These are phyloP conservation scores for Leptographium radiaticola DNA, from an alignment of 2,329 filamentous ascomycete species.

Conservation along the genomic window DNA sequence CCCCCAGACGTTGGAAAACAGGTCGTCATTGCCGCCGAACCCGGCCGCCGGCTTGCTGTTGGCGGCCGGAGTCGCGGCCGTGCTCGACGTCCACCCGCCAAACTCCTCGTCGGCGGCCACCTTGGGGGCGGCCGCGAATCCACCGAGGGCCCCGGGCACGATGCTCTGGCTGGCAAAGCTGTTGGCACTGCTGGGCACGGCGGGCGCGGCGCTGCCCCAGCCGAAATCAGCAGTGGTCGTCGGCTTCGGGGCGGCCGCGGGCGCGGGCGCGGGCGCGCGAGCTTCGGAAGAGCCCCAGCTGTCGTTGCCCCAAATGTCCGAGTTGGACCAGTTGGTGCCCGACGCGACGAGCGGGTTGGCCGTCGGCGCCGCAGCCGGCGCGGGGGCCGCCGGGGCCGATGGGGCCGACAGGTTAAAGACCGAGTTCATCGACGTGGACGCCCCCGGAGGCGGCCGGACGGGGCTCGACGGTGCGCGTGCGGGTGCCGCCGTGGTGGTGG, in stretches of 20 bases:
- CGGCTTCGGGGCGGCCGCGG: neutral
- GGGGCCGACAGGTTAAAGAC: slow-evolving; percentile 65
- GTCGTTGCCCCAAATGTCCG: slow-evolving; percentile 77
- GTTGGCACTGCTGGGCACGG: neutral
- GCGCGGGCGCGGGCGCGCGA: slow-evolving; percentile 36
- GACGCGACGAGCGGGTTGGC: slow-evolving; percentile 21
- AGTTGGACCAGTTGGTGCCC: slow-evolving; percentile 26
- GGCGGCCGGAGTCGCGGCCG: slow-evolving; percentile 23
- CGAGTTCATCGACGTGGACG: slow-evolving; percentile 34
- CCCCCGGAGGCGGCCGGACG: slow-evolving; percentile 25
- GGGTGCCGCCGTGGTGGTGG: slow-evolving; percentile 21
- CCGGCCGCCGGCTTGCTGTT: slow-evolving; percentile 39
- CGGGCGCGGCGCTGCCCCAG: slow-evolving; percentile 31
- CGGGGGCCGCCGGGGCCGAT: slow-evolving; percentile 18
- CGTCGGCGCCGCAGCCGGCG: slow-evolving; percentile 26
- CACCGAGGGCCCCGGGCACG: slow-evolving; percentile 48
- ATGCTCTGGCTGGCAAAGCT: slow-evolving; percentile 44
- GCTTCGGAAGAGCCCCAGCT: slow-evolving; percentile 55
- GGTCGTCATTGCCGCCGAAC: slow-evolving; percentile 62
- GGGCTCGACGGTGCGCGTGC: slow-evolving; percentile 11
- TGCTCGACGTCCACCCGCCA: slow-evolving; percentile 79
- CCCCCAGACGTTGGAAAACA: slow-evolving; percentile 97
- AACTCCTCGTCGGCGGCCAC: slow-evolving; percentile 89
- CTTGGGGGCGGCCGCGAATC: slow-evolving; percentile 51
- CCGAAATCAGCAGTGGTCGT: slow-evolving; percentile 42